Base-by-base conservation (phyloP, 2,329 filamentous ascomycete species). In the Macrophomina pseudophaseolina region DNA sequence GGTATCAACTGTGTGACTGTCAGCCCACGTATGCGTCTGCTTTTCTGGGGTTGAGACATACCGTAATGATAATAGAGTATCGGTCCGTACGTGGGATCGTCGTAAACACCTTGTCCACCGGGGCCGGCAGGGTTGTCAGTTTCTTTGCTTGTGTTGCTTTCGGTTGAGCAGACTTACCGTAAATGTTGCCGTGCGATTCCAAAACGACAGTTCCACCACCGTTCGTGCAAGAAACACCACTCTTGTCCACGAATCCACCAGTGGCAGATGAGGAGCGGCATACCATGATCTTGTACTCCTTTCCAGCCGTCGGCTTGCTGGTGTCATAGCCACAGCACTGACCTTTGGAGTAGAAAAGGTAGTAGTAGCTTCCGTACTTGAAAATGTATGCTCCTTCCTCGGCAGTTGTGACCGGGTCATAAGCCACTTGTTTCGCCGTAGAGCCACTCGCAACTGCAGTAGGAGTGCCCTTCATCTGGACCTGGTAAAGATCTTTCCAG, bases 201-300 rank as follows among this genome's bases (percentile, higher is more conserved):
- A 91, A 80, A 0, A 91, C 84, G 4, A 86, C 78, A 0, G 86
- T 88, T 1, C 89, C 89, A 8, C 89, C 88, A 51, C 84, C 83
- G 7, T 79, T 72, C 0, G 79, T 83, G 73, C 88, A 90, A 38
- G 80, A 77, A 16, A 73, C 78, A 1, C 88, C 88, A 59, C 72
- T 73, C 65, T 82, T 77, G 71, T 91, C 89, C 32, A 84, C 76
- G 71, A 87, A 91, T 1, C 79, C 79, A 0, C 86, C 81, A 0
- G 80, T 85, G 4, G 83, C 81, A 6, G 77, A 80, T 1, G 75
- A 80, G 4, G 84, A 86, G n/a, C 87, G 79, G 78, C 89, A 91
- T 32, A 89, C 87, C 72, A 84, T 85, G 73, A 91, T 88, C 73
- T 85, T 86, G 75, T 91, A 91, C 76, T 90, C 89, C n/a, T 79